Evolutionary conservation across 345 rosid species (phyloP), one percentile per base, ranked within the genome.

Genomic region (Melaleuca quinquenervia): DNA sequence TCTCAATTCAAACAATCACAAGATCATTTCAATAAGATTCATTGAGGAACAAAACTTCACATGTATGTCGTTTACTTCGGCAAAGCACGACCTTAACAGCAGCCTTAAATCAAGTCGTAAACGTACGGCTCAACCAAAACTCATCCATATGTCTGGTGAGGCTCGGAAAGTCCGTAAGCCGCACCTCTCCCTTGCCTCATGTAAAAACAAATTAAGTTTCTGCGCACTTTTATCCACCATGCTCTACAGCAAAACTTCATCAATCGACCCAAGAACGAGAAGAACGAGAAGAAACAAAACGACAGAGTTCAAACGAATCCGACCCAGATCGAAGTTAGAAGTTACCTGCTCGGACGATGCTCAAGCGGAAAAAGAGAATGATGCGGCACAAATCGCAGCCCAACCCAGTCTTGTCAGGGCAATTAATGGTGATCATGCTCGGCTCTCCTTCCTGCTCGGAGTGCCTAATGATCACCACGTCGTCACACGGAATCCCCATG

Each of bases 331-430:
- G 48, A 36, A 9, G 78, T 70, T 51, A 22, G 49, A 8, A 58
- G 52, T 84, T 50, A 97, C 99, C 99, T 94, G 96, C 99, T 89
- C 95, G 87, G 85, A 92, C 94, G 92, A 97, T 93, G 94, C 90
- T 93, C 85, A 95, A 91, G 45, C 98, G 98, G 90, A 97, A 96
- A 93, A 93, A 94, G 91, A 97, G 98, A 52, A 97, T 90, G 92
- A 97, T 91, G 86, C 98, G 98, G 84, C 98, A 96, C 83, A 97
- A 88, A 87, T 97, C 99, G 82, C 96, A 94, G 87, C 99, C 99
- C 8, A 97, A 88, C 8, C 99, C 99, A 70, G 99, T 96, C 91
- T 97, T 97, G 91, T 97, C 99, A 11, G 98, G 99, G 90, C 99
- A 97, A 84, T 97, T 97, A 22, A 97, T 89, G 29, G 98, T 95